Percentiles rank a stretch among this genome's conserved stretches.
phyloP scores from a whole-genome alignment of 2,329 filamentous ascomycete genomes.

The Xylaria digitata region DNA sequence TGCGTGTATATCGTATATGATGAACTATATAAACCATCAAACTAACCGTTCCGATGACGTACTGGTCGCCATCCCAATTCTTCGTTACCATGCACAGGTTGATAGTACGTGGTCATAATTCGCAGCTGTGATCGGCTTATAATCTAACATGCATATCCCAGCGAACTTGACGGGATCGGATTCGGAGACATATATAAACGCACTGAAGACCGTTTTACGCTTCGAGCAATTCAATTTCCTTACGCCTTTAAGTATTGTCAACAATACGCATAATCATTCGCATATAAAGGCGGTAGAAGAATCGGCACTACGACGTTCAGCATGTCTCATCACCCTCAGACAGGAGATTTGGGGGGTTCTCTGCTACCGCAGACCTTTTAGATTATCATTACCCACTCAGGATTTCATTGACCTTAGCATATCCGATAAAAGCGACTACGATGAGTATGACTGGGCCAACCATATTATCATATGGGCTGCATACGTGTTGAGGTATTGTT shows the following conservation, averaged over 20 bases:
- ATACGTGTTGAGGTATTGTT: slow-evolving; percentile 10
- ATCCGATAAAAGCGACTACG: slow-evolving; percentile 3
- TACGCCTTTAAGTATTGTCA: neutral
- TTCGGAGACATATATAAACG: slow-evolving; percentile 11
- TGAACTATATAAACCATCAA: slow-evolving; percentile 6
- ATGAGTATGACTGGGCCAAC: slow-evolving; percentile 16
- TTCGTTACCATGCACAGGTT: slow-evolving; percentile 13
- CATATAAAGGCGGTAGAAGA: neutral
- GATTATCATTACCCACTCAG: neutral
- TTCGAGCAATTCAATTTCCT: slow-evolving; percentile 5
- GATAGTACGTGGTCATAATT: neutral
- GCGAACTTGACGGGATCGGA: slow-evolving; percentile 10
- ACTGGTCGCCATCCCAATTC: slow-evolving; percentile 7
- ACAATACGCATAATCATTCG: neutral
- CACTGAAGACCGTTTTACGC: slow-evolving; percentile 5
- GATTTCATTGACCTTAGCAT: neutral
- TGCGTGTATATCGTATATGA: slow-evolving; percentile 18
- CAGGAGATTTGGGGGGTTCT: slow-evolving; percentile 10
- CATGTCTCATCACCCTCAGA: slow-evolving; percentile 4
- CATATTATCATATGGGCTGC: slow-evolving; percentile 7
- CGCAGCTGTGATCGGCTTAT: too few species aligned
- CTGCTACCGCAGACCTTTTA: slow-evolving; percentile 3
- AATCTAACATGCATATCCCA: neutral
- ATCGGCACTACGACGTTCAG: slow-evolving; percentile 5
- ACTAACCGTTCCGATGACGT: neutral